Conservation (phyloP, 2,329 filamentous ascomycete species). For the Xylaria polymorpha region DNA sequence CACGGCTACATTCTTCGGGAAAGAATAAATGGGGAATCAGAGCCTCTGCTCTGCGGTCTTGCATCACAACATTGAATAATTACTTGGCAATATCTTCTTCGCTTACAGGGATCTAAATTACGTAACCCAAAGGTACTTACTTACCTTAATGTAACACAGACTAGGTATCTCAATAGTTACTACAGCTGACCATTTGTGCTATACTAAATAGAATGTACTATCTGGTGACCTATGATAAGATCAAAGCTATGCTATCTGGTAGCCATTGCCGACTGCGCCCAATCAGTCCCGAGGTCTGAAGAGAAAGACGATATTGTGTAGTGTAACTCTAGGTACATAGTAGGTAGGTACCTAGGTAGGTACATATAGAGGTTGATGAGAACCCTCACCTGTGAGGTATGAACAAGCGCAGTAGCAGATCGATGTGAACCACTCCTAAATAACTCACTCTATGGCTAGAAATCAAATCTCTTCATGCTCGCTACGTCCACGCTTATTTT, state of each 20-base stretch:
- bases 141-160: too few species aligned
- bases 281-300: background rate
- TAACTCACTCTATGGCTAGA: background rate
- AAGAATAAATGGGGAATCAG: conserved; percentile 35
- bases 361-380: background rate
- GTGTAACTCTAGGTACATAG: background rate
- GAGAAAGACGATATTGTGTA: background rate
- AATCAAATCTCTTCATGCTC: background rate
- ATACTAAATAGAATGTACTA: too few species aligned
- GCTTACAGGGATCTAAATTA: background rate
- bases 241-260: background rate
- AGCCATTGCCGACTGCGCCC: background rate
- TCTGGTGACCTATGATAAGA: background rate
- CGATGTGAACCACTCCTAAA: background rate
- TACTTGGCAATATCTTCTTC: too few species aligned
- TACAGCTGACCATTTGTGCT: background rate
- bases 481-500: background rate
- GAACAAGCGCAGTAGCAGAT: background rate
- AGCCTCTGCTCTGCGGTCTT: background rate
- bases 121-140: background rate
- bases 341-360: background rate
- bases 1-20: conserved; percentile 50
- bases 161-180: too few species aligned
- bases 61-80: too few species aligned
- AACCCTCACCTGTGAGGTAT: background rate